A percentile compares a stretch with the other conserved stretches of the same genome.
phyloP scores from a whole-genome alignment of 129 eudicot species.

The Erigeron canadensis region DNA sequence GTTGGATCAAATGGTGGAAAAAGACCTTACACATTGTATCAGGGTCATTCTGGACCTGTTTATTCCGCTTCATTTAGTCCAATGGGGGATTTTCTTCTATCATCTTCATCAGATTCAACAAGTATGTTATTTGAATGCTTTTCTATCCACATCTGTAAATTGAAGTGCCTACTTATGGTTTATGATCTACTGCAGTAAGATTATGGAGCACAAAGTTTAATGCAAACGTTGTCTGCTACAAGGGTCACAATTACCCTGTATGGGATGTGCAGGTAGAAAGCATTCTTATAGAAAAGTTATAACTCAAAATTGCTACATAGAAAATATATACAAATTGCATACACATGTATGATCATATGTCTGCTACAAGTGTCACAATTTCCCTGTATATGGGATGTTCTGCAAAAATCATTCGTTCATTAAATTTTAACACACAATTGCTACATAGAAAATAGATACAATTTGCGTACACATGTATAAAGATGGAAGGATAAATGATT shows the following conservation, averaged over 20 bases:
- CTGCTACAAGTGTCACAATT: too few species aligned
- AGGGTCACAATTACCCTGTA: conserved; percentile 98
- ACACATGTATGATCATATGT: too few species aligned
- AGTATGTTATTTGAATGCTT: conserved; percentile 37
- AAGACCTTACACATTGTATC: conserved; percentile 73
- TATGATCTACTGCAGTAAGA: conserved; percentile 59
- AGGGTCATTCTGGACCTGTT: conserved; percentile 96
- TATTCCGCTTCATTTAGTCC: conserved; percentile 91
- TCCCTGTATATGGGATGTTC: too few species aligned
- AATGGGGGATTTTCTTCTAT: conserved; percentile 84
- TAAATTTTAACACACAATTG: too few species aligned
- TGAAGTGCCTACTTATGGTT: neutral
- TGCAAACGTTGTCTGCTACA: conserved; percentile 95
- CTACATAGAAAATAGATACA: neutral
- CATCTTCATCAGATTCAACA: conserved; percentile 98
- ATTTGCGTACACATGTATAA: neutral
- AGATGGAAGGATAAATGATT: too few species aligned
- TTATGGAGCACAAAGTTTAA: conserved; percentile 92
- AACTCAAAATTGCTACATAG: too few species aligned
- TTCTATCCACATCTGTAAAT: neutral
- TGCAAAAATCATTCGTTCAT: too few species aligned
- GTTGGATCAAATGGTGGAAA: conserved; percentile 51
- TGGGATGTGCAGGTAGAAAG: conserved; percentile 95
- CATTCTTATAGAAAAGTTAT: neutral
- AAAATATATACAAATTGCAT: too few species aligned